phyloP scores from a whole-genome alignment of 2,329 filamentous ascomycete species.

The Stenocarpella maydis region DNA sequence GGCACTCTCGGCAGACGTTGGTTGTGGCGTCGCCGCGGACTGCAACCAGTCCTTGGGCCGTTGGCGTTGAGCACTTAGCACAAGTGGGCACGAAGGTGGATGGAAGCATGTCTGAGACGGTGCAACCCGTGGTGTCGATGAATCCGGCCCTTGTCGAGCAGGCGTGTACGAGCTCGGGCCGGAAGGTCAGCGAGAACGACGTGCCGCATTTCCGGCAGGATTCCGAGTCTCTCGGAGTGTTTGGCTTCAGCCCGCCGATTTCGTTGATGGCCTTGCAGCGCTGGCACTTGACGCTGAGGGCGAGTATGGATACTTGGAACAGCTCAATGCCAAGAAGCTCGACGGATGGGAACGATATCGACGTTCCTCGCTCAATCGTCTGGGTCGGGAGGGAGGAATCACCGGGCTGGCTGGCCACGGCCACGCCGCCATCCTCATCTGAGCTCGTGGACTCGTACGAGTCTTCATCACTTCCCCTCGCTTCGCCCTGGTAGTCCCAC shows the following conservation, averaged over 20 bases:
- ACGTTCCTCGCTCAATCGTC: conserved; percentile 72
- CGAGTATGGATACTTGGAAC: conserved; percentile 72
- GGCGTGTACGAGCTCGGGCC: conserved; percentile 75
- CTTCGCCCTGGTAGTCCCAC: conserved; percentile 65
- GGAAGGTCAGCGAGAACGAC: conserved; percentile 62
- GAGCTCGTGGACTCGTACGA: conserved; percentile 54
- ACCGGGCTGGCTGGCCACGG: conserved; percentile 40
- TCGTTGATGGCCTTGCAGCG: conserved; percentile 80
- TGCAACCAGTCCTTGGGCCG: conserved; percentile 72
- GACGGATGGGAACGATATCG: conserved; percentile 79
- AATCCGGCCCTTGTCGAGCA: conserved; percentile 81
- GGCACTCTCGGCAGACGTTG: conserved; percentile 81
- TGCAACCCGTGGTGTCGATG: conserved; percentile 78
- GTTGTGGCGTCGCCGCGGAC: conserved; percentile 77
- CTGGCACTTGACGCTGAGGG: conserved; percentile 78
- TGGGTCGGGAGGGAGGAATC: conserved; percentile 44
- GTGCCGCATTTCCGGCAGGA: conserved; percentile 69
- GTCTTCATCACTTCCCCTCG: conserved; percentile 56
- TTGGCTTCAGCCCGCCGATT: conserved; percentile 69
- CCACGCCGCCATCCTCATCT: conserved; percentile 52
- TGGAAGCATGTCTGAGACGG: conserved; percentile 77
- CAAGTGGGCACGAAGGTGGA: conserved; percentile 84
- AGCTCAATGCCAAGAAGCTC: conserved; percentile 82
- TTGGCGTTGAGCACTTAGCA: conserved; percentile 74
- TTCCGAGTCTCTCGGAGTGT: conserved; percentile 54